These are phyloP conservation scores for Kluyveromyces starmeri DNA, from an alignment of 805 yeast genomes.

Conservation along the genomic window DNA sequence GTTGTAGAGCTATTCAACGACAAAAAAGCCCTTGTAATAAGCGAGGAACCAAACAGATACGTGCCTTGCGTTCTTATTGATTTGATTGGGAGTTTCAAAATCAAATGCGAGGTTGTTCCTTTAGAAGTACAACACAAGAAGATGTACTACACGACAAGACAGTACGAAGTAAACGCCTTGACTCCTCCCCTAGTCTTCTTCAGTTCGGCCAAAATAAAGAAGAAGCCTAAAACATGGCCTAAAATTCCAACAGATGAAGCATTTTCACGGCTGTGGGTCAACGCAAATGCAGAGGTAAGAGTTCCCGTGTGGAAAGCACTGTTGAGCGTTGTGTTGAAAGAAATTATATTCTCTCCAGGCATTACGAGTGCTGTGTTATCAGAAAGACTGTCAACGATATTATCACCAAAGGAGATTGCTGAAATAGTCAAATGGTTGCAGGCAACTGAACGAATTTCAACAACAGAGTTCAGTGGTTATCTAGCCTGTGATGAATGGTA, in stretches of 20 bases:
- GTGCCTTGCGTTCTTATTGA: slow-evolving; percentile 57
- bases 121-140: slow-evolving; percentile 39
- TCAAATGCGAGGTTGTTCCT: slow-evolving; percentile 47
- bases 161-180: slow-evolving; percentile 54
- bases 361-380: slow-evolving; percentile 25
- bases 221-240: slow-evolving; percentile 7
- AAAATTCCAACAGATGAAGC: slow-evolving; percentile 53
- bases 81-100: slow-evolving; percentile 34
- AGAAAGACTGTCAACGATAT: slow-evolving; percentile 17
- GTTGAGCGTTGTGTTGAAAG: slow-evolving; percentile 37
- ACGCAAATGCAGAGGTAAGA: slow-evolving; percentile 53
- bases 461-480: slow-evolving; percentile 16
- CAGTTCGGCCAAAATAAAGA: slow-evolving; percentile 8
- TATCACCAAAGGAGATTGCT: slow-evolving; percentile 33
- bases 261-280: slow-evolving; percentile 66
- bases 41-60: slow-evolving; percentile 48
- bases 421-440: slow-evolving; percentile 39
- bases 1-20: slow-evolving; percentile 35
- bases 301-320: slow-evolving; percentile 50
- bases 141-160: slow-evolving; percentile 66
- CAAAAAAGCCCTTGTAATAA: slow-evolving; percentile 46
- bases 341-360: slow-evolving; percentile 50
- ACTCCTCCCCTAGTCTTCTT: slow-evolving; percentile 54
- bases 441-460: slow-evolving; percentile 20
- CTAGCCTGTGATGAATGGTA: slow-evolving; percentile 21